Percentiles rank a stretch among this genome's conserved stretches.
phyloP scores from a whole-genome alignment of 2,329 filamentous ascomycete genomes.

The Penicillium sp. region DNA sequence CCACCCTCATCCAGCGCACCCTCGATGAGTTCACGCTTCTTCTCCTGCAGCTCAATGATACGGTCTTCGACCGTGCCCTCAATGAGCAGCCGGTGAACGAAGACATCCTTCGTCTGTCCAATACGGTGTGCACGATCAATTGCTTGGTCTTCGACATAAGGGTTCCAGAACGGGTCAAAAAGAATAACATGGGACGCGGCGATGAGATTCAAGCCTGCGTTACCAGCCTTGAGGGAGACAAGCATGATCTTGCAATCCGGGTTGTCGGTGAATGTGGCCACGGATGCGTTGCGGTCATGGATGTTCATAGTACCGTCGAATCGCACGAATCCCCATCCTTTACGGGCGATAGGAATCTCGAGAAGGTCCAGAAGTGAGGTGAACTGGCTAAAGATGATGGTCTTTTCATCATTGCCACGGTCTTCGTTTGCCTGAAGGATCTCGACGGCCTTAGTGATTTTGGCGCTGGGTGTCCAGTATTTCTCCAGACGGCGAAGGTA shows the following conservation, averaged over 20 bases:
- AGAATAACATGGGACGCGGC: constrained; percentile 83
- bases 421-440: constrained; percentile 56
- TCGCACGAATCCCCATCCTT: constrained; percentile 61
- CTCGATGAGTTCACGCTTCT: constrained; percentile 75
- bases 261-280: constrained; percentile 65
- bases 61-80: constrained; percentile 81
- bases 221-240: constrained; percentile 76
- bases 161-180: constrained; percentile 93
- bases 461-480: constrained; percentile 71
- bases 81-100: constrained; percentile 77
- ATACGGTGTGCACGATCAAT: constrained; percentile 88
- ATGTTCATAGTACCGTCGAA: constrained; percentile 77
- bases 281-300: constrained; percentile 63
- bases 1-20: constrained; percentile 76
- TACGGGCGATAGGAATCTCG: constrained; percentile 67
- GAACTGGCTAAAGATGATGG: constrained; percentile 79
- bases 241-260: constrained; percentile 67
- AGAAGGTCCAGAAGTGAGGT: constrained; percentile 75
- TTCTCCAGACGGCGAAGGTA: constrained; percentile 70
- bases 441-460: constrained; percentile 68
- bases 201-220: constrained; percentile 82
- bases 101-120: constrained; percentile 71
- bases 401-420: constrained; percentile 65
- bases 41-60: constrained; percentile 74
- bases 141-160: constrained; percentile 87